Percentiles rank a stretch among this genome's conserved stretches.
phyloP scores from a whole-genome alignment of 352 stramenopile genomes.

The Detonula confervacea region DNA sequence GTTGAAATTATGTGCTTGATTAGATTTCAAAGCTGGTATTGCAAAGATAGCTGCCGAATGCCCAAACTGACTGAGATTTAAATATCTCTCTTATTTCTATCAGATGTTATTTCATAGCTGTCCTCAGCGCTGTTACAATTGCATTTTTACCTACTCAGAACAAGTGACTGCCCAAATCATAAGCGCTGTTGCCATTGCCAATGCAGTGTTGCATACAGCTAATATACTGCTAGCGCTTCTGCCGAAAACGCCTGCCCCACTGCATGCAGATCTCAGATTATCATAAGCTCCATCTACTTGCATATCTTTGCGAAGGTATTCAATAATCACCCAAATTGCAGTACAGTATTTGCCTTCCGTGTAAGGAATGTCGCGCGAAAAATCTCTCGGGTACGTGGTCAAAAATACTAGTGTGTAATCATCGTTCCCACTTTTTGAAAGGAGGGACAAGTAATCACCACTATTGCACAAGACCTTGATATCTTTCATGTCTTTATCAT shows the following conservation, averaged over 20 bases:
- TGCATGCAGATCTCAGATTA: constrained; percentile 3
- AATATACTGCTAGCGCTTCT: neutral
- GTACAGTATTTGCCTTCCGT: constrained; percentile 3
- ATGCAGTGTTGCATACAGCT: too few species aligned
- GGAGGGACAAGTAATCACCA: constrained; percentile 10
- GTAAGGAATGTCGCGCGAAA: neutral
- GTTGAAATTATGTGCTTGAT: too few species aligned
- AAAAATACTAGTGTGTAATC: constrained; percentile 14
- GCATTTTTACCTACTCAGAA: too few species aligned
- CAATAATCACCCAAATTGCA: neutral
- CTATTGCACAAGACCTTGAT: constrained; percentile 17
- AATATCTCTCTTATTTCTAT: too few species aligned
- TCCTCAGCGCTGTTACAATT: too few species aligned
- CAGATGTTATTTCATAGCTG: too few species aligned
- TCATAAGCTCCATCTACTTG: constrained; percentile 2
- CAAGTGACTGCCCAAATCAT: too few species aligned
- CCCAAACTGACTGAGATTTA: too few species aligned
- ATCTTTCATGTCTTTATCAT: too few species aligned
- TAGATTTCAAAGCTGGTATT: too few species aligned
- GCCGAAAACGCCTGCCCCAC: neutral
- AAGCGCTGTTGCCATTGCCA: too few species aligned
- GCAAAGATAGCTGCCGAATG: too few species aligned
- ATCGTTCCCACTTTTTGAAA: constrained; percentile 4
- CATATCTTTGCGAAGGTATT: constrained; percentile 7
- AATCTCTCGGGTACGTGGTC: neutral